A percentile compares a stretch with the other conserved stretches of the same genome.
These are phyloP conservation scores for Microstegium vimineum DNA, from an alignment of 176 grass and related monocot species.

Conservation along the genomic window DNA sequence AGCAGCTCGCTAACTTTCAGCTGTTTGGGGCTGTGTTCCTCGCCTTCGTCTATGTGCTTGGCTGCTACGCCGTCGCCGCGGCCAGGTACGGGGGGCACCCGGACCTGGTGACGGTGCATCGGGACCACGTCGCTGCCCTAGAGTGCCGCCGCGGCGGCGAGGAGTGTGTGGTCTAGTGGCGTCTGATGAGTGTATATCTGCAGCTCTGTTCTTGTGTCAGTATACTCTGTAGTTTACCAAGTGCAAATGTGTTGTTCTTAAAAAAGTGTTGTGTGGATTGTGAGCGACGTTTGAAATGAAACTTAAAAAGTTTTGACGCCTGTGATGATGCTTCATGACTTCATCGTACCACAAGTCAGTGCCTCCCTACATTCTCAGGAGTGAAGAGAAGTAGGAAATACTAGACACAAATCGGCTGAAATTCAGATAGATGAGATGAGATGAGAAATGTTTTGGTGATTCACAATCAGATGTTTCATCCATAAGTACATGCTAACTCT, in stretches of 20 bases:
- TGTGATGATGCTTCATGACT: too few relatives aligned
- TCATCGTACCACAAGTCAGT: too few relatives aligned
- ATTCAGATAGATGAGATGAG: too few relatives aligned
- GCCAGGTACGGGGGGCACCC: constrained; percentile 45
- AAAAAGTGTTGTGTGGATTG: not conserved
- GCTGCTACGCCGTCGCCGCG: constrained; percentile 47
- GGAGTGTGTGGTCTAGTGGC: constrained; percentile 21
- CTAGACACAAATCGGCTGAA: too few relatives aligned
- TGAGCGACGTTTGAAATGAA: not conserved
- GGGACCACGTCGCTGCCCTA: constrained; percentile 20
- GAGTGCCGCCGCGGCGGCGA: constrained; percentile 31
- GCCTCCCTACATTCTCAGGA: too few relatives aligned
- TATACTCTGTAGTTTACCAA: not conserved
- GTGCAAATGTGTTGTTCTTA: not conserved
- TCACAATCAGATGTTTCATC: too few relatives aligned
- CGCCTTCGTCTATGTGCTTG: constrained; percentile 46
- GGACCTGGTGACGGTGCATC: constrained; percentile 35
- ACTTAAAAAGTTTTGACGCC: too few relatives aligned
- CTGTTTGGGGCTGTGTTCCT: constrained; percentile 43
- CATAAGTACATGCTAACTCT: too few relatives aligned
- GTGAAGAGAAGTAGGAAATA: too few relatives aligned
- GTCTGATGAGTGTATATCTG: not conserved
- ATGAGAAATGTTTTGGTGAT: too few relatives aligned
- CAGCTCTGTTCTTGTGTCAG: not conserved
- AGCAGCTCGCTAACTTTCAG: constrained; percentile 72